These are phyloP conservation scores for Porogramme epimiltina DNA, from an alignment of 1,284 basidiomycete genomes.

Conservation along the genomic window DNA sequence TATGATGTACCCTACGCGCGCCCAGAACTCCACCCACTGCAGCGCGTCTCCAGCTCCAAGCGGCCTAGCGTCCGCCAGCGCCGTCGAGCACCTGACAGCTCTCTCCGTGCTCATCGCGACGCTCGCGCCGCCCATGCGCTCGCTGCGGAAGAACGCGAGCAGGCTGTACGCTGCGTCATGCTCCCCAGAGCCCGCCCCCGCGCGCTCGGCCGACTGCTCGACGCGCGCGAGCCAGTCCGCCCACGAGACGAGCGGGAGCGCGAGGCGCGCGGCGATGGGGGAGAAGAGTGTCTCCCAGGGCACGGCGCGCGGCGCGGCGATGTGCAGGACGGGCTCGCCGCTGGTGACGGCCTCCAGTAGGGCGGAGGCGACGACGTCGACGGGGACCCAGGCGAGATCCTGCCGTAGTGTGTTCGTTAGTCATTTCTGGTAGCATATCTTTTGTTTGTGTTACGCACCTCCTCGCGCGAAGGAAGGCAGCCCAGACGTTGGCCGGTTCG, in stretches of 20 bases:
- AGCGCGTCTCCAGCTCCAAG: neutral
- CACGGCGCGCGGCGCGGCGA: slow-evolving; percentile 28
- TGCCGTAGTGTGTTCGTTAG: slow-evolving; percentile 1
- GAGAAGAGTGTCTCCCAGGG: no score
- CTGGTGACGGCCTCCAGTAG: slow-evolving; percentile 23
- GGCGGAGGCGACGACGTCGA: slow-evolving; percentile 21
- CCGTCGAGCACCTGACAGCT: neutral
- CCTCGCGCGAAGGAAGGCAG: slow-evolving; percentile 11
- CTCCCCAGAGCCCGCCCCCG: neutral
- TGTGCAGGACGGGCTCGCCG: slow-evolving; percentile 26
- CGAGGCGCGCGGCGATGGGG: slow-evolving; percentile 20
- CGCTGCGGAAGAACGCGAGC: neutral
- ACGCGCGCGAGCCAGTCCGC: slow-evolving; percentile 25
- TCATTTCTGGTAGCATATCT: no score
- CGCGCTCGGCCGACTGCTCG: neutral
- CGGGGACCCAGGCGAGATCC: slow-evolving; percentile 23
- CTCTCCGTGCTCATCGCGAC: neutral
- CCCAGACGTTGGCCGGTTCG: slow-evolving; percentile 8
- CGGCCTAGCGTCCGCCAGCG: neutral
- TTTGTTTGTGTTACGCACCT: slow-evolving; percentile 3
- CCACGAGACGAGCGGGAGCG: slow-evolving; percentile 24
- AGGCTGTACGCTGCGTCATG: neutral
- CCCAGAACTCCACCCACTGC: slow-evolving; percentile 1
- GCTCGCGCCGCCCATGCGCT: neutral
- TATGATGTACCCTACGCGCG: neutral